These are phyloP conservation scores for Cutaneotrichosporon dermatis DNA, from an alignment of 1,284 basidiomycete genomes.

Conservation along the genomic window DNA sequence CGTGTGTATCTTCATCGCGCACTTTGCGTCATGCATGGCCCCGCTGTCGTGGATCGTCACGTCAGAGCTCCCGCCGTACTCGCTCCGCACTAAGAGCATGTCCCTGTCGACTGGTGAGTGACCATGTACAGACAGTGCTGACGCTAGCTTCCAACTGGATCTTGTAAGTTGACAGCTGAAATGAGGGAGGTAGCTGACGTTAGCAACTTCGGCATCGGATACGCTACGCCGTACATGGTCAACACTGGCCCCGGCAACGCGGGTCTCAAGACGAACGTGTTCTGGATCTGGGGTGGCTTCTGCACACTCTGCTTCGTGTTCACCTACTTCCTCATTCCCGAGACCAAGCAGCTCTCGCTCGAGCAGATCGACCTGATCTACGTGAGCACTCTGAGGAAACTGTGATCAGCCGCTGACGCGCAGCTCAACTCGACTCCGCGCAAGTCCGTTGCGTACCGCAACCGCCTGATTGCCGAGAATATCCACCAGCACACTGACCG, in stretches of 20 bases:
- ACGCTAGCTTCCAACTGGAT: constrained; percentile 44
- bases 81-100: constrained; percentile 61
- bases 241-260: constrained; percentile 57
- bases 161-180: constrained; percentile 7
- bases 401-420: too few species aligned
- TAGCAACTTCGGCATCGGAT: constrained; percentile 49
- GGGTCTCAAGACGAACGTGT: constrained; percentile 8
- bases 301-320: constrained; percentile 80
- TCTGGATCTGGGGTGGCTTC: constrained; percentile 51
- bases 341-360: constrained; percentile 22
- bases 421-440: constrained; percentile 6
- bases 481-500: constrained; percentile 2
- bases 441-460: constrained; percentile 5
- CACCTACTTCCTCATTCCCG: constrained; percentile 57
- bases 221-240: constrained; percentile 71
- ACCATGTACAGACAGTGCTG: too few species aligned
- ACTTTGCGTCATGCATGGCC: constrained; percentile 40
- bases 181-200: background rate
- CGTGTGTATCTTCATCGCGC: constrained; percentile 47
- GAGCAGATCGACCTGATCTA: constrained; percentile 27
- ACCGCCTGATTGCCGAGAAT: background rate
- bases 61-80: constrained; percentile 50
- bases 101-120: constrained; percentile 60
- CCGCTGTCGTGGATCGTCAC: constrained; percentile 42
- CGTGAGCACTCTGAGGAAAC: background rate